Percentiles rank a stretch among this genome's conserved stretches.
phyloP scores from a whole-genome alignment of 2,329 filamentous ascomycete species.

The Cyphellophora attinorum region DNA sequence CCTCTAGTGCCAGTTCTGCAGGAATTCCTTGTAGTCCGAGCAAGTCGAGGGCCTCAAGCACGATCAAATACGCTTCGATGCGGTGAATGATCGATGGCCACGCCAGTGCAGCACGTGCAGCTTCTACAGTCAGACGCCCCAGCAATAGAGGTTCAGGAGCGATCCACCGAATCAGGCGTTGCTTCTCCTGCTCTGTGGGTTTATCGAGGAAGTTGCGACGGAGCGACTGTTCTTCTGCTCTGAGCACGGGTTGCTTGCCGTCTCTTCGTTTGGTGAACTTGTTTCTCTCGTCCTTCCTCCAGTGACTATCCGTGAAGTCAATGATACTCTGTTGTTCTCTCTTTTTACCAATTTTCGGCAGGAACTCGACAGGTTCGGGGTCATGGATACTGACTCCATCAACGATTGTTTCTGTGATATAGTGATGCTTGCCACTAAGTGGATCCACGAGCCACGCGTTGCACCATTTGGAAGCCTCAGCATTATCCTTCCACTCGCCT shows the following conservation, averaged over 20 bases:
- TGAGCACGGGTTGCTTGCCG: conserved; percentile 69
- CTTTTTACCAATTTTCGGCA: conserved; percentile 24
- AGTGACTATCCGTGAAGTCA: conserved; percentile 70
- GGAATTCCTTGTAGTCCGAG: conserved; percentile 57
- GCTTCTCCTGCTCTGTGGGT: conserved; percentile 43
- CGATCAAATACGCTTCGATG: conserved; percentile 72
- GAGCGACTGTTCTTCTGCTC: conserved; percentile 62
- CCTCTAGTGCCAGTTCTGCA: conserved; percentile 63
- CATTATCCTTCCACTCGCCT: conserved; percentile 36
- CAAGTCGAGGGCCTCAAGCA: conserved; percentile 60
- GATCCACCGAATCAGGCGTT: conserved; percentile 49
- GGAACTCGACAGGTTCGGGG: conserved; percentile 50
- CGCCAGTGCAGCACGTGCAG: conserved; percentile 64
- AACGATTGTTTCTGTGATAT: conserved; percentile 39
- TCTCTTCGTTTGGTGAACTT: conserved; percentile 35
- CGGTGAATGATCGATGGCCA: conserved; percentile 80
- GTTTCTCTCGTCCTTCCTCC: conserved; percentile 9
- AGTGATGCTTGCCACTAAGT: conserved; percentile 49
- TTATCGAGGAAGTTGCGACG: conserved; percentile 79
- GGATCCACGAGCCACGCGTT: conserved; percentile 47
- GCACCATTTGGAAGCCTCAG: conserved; percentile 29
- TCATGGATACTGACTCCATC: conserved; percentile 54
- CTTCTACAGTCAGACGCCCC: conserved; percentile 61
- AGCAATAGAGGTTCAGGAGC: conserved; percentile 69
- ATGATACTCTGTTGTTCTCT: conserved; percentile 57